Base-by-base conservation (phyloP, 2,329 filamentous ascomycete genomes). In the Penicillium sp. region DNA sequence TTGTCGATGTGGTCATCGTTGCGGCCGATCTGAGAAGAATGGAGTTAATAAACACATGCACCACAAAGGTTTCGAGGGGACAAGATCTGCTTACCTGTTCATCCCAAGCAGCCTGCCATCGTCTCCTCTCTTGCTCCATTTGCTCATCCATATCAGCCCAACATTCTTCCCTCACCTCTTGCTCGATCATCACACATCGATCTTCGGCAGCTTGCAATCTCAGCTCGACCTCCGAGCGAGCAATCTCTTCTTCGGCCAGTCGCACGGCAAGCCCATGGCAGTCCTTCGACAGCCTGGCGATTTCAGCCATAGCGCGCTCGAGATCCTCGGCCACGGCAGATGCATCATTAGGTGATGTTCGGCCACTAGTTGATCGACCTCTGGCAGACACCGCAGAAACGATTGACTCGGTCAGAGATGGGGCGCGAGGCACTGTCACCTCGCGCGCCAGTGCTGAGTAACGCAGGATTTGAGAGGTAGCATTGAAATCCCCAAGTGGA, bases 361-460 rank as follows among this genome's bases (percentile, higher is more conserved):
- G 78, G 63, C 80, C 70, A 63, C 75, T 79, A 1, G 64, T 63
- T 26, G 69, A 72, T 40, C 70, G 68, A 15, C 66, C 72, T 40
- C 72, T 74, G 6, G 78, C 78, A n/a, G 73, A 73, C 19, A 68
- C 67, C 60, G 63, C 65, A 38, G 76, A 76, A 65, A 82, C 66
- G 37, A 95, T 91, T 0, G 89, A 91, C 45, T 88, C 88, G 0
- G 90, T 91, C 55, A 94, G 88, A 53, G 91, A 95, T 0, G 93
- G 93, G 8, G 96, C 87, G 5, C 94, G 89, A 6, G 93, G 93
- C 1, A 97, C 92, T 0, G 94, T 96, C 12, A 98, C 91, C 79
- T 98, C 94, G 22, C 93, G 88, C 0, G 95, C 95, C 4, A 99
- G 85, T 0, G 95, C 94, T 24, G 92, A 95, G 79, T 99, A 99